Base-by-base conservation (phyloP, 2,329 filamentous ascomycete genomes). In the Beauveria rudraprayagi region DNA sequence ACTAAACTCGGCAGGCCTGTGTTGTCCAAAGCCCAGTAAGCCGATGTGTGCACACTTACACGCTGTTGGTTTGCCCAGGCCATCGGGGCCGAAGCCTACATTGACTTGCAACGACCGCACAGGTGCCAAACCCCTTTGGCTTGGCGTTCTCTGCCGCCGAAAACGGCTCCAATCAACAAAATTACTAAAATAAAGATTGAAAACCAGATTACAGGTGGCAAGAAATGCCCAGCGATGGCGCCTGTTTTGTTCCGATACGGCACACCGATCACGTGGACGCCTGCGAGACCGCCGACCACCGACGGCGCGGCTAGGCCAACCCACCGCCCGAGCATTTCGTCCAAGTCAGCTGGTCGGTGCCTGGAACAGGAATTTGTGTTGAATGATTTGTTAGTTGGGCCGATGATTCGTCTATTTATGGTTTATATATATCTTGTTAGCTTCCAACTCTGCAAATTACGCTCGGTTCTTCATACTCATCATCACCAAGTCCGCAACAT, bases 211-310 rank as follows among this genome's bases (percentile, higher is more conserved):
- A 16, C 6, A n/a, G 11, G 40, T 43, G 37, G 24, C 34, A n/a
- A 59, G 17, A 24, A 44, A 6, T 10, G 24, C 22, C n/a, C n/a
- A 37, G 34, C 56, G 19, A 47, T 53, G 19, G 41, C 24, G 26
- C 26, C 28, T 22, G 37, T 46, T 60, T 46, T 47, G 57, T 46
- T 40, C 19, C 50, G 5, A 46, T 8, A 37, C 57, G 28, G 34
- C 34, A 43, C 58, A 43, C 58, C 58, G 58, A 61, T 61, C 58
- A 61, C 58, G 58, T 61, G 58, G 51, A 61, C 58, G 58, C 58
- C 51, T 51, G 9, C 19, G 5, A 34, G 43, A 34, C 28, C 30
- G 51, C 58, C 58, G 58, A 56, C 50, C 50, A 55, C 58, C 58
- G 58, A 61, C 58, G 58, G 58, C 58, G 58, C 58, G 58, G 58